Evolutionary conservation across 2,329 filamentous ascomycete species (phyloP).

Genomic region (Cyphellophora europaea): DNA sequence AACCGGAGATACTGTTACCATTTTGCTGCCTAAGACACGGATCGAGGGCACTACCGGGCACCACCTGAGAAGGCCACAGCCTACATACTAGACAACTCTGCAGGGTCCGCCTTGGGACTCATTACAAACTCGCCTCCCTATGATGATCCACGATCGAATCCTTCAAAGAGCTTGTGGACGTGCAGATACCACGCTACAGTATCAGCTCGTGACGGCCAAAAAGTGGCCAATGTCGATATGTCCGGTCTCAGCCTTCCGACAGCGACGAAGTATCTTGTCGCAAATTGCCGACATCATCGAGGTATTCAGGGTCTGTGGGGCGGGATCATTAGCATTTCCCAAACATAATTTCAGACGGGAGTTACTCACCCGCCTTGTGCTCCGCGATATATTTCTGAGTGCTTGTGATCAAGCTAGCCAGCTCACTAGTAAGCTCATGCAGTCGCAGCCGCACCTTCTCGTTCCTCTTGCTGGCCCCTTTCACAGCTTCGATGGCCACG

Average conservation of each 20-base stretch:
- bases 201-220: no score
- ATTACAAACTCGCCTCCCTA: no score
- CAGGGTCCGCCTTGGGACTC: no score
- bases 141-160: no score
- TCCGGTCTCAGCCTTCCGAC: constrained; percentile 9
- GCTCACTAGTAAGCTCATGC: constrained; percentile 37
- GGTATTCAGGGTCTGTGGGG: constrained; percentile 12
- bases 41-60: no score
- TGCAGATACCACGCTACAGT: no score
- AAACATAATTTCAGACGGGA: neutral
- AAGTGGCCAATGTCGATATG: no score
- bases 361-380: constrained; percentile 41
- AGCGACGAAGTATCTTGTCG: constrained; percentile 12
- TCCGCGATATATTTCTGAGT: constrained; percentile 43
- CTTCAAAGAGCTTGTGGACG: no score
- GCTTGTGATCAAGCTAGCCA: constrained; percentile 40
- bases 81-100: no score
- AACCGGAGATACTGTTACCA: no score
- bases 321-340: neutral
- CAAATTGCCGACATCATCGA: constrained; percentile 13
- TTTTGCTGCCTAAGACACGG: no score
- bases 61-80: no score
- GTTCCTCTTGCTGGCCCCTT: constrained; percentile 38
- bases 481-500: constrained; percentile 46
- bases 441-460: constrained; percentile 36